Conservation (phyloP, 2,329 filamentous ascomycete species). For the Fusarium proliferatum region DNA sequence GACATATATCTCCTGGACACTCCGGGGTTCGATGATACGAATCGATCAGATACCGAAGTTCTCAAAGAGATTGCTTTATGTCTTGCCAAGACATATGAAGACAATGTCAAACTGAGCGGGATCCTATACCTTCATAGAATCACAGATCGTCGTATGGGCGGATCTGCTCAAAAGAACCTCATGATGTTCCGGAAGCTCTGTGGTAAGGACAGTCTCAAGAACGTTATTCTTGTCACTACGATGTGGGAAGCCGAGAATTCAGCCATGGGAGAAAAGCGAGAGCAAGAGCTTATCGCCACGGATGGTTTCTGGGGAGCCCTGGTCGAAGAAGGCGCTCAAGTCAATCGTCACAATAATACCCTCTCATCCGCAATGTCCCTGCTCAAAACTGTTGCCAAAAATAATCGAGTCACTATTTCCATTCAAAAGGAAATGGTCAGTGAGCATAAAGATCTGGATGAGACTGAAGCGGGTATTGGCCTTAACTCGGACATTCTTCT, state of each 20-base stretch:
- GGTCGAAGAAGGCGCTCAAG: not conserved
- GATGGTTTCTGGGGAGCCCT: not conserved
- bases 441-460: not conserved
- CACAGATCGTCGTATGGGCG: not conserved
- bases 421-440: not conserved
- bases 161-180: not conserved
- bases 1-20: slow-evolving; percentile 19
- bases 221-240: not conserved
- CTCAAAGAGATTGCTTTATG: slow-evolving; percentile 1
- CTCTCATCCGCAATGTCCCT: not conserved
- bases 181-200: not conserved
- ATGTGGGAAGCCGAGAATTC: not conserved
- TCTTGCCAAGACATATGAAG: slow-evolving; percentile 3
- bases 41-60: slow-evolving; percentile 6
- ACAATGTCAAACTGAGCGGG: slow-evolving; percentile 2
- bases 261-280: not conserved
- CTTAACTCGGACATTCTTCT: not conserved
- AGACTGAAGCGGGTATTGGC: not conserved
- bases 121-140: slow-evolving; percentile 18
- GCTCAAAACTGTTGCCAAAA: not conserved
- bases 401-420: not conserved
- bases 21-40: slow-evolving; percentile 18
- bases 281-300: not conserved
- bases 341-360: not conserved
- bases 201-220: not conserved